These are phyloP conservation scores for Urostyla sp. DNA, from an alignment of 73 alveolate species.

Conservation along the genomic window DNA sequence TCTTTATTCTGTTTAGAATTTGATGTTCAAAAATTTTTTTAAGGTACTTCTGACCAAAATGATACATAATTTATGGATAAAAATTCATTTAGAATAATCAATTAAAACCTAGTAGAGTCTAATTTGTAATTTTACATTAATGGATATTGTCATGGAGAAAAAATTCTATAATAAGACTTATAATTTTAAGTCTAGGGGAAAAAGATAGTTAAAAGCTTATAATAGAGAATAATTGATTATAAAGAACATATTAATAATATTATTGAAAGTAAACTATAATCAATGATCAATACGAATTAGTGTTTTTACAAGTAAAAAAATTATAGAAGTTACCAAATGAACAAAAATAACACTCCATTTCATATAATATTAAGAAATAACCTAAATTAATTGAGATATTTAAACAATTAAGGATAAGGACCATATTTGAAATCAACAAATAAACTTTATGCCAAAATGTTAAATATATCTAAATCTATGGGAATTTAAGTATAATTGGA, in stretches of 20 bases:
- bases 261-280: neutral
- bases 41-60: neutral
- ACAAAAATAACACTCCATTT: neutral
- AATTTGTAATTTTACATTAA: conserved; percentile 25
- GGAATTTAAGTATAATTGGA: conserved; percentile 1
- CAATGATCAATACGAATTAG: neutral
- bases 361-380: neutral
- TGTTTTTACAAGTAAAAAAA: neutral
- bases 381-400: neutral
- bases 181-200: conserved; percentile 18
- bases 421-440: conserved; percentile 10
- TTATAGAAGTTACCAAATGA: neutral
- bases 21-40: neutral
- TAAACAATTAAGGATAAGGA: neutral
- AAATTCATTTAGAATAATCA: conserved; percentile 4
- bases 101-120: conserved; percentile 22
- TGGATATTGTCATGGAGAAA: conserved; percentile 40
- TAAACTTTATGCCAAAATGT: conserved; percentile 21
- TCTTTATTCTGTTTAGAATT: conserved; percentile 26
- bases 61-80: neutral
- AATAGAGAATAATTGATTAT: conserved; percentile 27
- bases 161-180: neutral
- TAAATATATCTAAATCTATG: conserved; percentile 32
- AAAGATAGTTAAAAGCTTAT: conserved; percentile 24
- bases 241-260: neutral